Base-by-base conservation (phyloP, 2,329 filamentous ascomycete species). In the Alternaria brassicae region DNA sequence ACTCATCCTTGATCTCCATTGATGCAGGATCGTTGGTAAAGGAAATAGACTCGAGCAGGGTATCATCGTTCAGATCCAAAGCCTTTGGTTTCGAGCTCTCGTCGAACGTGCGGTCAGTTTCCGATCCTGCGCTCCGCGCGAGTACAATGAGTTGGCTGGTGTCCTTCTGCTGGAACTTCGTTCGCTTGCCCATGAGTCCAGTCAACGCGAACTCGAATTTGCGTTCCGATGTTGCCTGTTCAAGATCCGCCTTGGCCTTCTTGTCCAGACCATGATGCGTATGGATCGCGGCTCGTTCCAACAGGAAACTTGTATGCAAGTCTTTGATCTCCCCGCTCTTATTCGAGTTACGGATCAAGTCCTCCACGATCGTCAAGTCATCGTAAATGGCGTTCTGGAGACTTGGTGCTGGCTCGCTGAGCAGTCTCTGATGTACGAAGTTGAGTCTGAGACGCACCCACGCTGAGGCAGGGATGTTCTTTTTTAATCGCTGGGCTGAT, bases 71-170 rank as follows among this genome's bases (percentile, higher is more conserved):
- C 3, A 98, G 81, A 34, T 90, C 85, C 13, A 98, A 77, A 3
- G 89, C 89, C 67, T 89, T 85, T 0, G 93, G 92, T 41, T 78
- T 80, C 2, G 79, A 78, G 4, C 74, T 58, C 36, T 67, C 64
- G 42, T 68, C 57, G 4, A 62, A 54, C 7, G 60, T 54, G 15
- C 41, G 51, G 12, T 65, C 67, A 8, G 53, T 56, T 7, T 68
- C 60, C 36, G 67, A 59, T 4, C 51, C 79, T 12, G 82, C 82
- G 73, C 93, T 97, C 75, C 88, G 92, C 1, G 95, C 95, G 28
- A 98, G 81, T 2, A 99, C 92, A 1, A 99, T 91, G 27, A 99
- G 83, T 77, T 99, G 95, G 69, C 92, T 97, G 61, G 88, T 88
- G 69, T 89, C 90, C 60, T 88, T 90, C 71, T 92, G 85, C 76